These are phyloP conservation scores for Capronia coronata DNA, from an alignment of 2,329 filamentous ascomycete genomes.

Conservation along the genomic window DNA sequence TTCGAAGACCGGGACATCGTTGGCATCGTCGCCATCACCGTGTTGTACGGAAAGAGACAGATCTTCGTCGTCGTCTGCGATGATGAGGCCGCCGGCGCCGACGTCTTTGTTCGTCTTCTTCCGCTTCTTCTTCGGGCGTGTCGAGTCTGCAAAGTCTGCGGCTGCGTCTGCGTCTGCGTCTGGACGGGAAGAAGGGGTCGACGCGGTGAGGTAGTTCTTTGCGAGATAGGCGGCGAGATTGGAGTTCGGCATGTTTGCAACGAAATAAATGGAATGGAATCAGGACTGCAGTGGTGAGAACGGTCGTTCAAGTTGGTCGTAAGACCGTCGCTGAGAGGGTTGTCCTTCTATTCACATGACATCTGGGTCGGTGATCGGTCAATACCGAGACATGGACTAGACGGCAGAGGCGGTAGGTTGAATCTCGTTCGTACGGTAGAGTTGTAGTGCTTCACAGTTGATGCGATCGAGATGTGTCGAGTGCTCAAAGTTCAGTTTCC, in stretches of 20 bases:
- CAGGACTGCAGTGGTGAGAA: too few relatives aligned
- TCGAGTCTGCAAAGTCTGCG: slow-evolving; percentile 24
- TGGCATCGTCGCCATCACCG: slow-evolving; percentile 31
- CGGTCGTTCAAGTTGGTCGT: too few relatives aligned
- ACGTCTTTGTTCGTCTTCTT: slow-evolving; percentile 44
- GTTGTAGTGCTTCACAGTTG: too few relatives aligned
- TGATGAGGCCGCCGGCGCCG: slow-evolving; percentile 39
- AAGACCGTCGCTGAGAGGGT: too few relatives aligned
- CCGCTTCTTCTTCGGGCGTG: slow-evolving; percentile 51
- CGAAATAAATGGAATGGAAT: not conserved
- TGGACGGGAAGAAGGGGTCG: slow-evolving; percentile 39
- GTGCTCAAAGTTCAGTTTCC: not conserved
- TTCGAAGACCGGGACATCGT: slow-evolving; percentile 31
- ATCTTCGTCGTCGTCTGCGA: slow-evolving; percentile 37
- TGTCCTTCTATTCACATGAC: too few relatives aligned
- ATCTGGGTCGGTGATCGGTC: too few relatives aligned
- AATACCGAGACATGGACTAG: too few relatives aligned
- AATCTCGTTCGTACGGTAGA: too few relatives aligned
- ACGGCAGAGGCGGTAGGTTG: too few relatives aligned
- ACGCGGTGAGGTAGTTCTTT: slow-evolving; percentile 76
- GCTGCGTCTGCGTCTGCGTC: slow-evolving; percentile 32
- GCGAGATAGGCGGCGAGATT: slow-evolving; percentile 74
- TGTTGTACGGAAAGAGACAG: slow-evolving; percentile 29
- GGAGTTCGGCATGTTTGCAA: slow-evolving; percentile 46
- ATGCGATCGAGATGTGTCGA: too few relatives aligned